Conservation (phyloP, 306 rosid species). For the Pyrus communis region DNA sequence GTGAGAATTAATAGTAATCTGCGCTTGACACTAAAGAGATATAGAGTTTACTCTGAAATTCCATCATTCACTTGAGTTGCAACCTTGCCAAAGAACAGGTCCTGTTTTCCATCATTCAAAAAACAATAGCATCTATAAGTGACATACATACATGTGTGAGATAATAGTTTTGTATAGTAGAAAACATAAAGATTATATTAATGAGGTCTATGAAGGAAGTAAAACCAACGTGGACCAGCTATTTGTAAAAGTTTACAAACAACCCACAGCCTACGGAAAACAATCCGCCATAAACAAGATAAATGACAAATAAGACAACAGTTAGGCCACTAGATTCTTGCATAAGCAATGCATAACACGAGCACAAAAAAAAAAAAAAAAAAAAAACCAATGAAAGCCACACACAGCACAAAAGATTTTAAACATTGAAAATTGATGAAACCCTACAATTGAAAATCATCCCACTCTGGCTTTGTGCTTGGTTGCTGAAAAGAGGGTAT, state of each 20-base stretch:
- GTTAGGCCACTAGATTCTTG: not conserved
- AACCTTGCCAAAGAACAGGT: slow-evolving; percentile 53
- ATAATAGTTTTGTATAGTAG: not conserved
- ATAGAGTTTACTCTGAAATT: slow-evolving; percentile 32
- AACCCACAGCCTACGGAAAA: not conserved
- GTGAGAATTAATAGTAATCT: not conserved
- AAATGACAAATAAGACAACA: not conserved
- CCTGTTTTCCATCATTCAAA: slow-evolving; percentile 42
- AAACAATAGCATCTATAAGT: slow-evolving; percentile 10
- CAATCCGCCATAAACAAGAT: not conserved
- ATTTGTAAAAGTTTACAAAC: not conserved
- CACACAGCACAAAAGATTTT: not conserved
- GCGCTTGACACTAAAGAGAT: not conserved
- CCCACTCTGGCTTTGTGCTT: not conserved
- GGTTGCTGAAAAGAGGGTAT: too few species aligned
- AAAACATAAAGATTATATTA: not conserved
- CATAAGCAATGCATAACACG: not conserved
- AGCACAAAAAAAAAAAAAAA: not conserved
- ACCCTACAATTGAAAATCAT: not conserved
- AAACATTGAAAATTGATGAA: not conserved
- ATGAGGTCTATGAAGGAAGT: not conserved
- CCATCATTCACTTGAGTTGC: slow-evolving; percentile 44
- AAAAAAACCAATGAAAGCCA: not conserved
- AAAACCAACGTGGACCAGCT: not conserved
- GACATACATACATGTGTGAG: not conserved